Conservation (phyloP, 2,329 filamentous ascomycete species). For the Pochonia chlamydosporia region DNA sequence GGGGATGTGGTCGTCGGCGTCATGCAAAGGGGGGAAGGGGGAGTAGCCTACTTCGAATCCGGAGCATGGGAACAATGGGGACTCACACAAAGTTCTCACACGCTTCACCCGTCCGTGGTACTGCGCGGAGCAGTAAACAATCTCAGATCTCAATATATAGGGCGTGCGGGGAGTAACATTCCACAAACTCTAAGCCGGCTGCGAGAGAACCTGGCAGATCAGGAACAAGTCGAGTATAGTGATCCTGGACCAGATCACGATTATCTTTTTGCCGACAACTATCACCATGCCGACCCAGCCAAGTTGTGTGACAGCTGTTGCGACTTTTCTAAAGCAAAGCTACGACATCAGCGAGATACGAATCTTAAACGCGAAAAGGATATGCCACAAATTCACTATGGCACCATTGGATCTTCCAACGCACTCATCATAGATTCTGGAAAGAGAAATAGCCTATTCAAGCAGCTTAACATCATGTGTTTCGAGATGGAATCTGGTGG, state of each 20-base stretch:
- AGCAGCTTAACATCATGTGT: constrained; percentile 7
- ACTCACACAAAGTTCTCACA: neutral
- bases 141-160: neutral
- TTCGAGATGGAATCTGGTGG: constrained; percentile 17
- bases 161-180: neutral
- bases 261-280: neutral
- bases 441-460: neutral
- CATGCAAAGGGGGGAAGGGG: neutral
- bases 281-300: neutral
- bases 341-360: neutral
- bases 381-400: constrained; percentile 2
- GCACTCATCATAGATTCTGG: neutral
- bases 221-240: neutral
- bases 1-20: constrained; percentile 6
- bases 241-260: neutral
- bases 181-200: neutral
- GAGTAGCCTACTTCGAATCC: constrained; percentile 3
- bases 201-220: neutral
- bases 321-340: neutral
- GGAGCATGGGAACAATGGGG: constrained; percentile 1
- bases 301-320: neutral
- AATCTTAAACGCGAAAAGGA: neutral
- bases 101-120: neutral
- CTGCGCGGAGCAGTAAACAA: neutral
- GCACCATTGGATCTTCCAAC: constrained; percentile 4